Percentiles rank a stretch among this genome's conserved stretches.
Conservation (phyloP, 352 stramenopile species). For the Phytophthora hibernalis region DNA sequence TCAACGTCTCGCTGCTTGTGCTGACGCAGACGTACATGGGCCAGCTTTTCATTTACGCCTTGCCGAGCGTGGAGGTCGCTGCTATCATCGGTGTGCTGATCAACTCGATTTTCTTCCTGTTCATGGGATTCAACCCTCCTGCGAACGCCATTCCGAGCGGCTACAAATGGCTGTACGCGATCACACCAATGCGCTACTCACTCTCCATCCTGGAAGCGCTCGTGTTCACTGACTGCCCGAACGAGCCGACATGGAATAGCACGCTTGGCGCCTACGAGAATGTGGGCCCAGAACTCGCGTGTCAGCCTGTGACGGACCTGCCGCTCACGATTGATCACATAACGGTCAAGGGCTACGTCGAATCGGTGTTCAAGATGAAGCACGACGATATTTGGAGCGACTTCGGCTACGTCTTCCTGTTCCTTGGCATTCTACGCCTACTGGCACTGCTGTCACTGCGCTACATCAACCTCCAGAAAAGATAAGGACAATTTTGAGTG, state of each 20-base stretch:
- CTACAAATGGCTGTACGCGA: conserved; percentile 31
- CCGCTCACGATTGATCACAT: conserved; percentile 27
- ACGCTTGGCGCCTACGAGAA: conserved; percentile 22
- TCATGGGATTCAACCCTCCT: conserved; percentile 35
- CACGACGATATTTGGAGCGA: conserved; percentile 33
- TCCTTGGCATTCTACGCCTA: conserved; percentile 32
- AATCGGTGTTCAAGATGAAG: conserved; percentile 32
- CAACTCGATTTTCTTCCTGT: conserved; percentile 34
- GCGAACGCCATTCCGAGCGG: conserved; percentile 31
- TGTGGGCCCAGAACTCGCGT: conserved; percentile 26
- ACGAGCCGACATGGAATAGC: conserved; percentile 32
- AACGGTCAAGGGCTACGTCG: conserved; percentile 36
- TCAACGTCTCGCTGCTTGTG: conserved; percentile 40
- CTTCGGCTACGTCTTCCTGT: conserved; percentile 33
- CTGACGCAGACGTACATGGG: conserved; percentile 46
- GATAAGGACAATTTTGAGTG: conserved; percentile 33
- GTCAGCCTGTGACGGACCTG: conserved; percentile 25
- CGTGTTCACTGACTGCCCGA: conserved; percentile 36
- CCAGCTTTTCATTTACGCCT: conserved; percentile 25
- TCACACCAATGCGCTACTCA: conserved; percentile 31
- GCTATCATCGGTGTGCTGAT: conserved; percentile 34
- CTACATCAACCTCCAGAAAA: conserved; percentile 50
- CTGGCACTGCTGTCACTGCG: conserved; percentile 40
- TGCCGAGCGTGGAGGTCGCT: conserved; percentile 31
- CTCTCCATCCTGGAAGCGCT: conserved; percentile 33